phyloP scores from a whole-genome alignment of 306 rosid species.

The Erythrophleum fordii region DNA sequence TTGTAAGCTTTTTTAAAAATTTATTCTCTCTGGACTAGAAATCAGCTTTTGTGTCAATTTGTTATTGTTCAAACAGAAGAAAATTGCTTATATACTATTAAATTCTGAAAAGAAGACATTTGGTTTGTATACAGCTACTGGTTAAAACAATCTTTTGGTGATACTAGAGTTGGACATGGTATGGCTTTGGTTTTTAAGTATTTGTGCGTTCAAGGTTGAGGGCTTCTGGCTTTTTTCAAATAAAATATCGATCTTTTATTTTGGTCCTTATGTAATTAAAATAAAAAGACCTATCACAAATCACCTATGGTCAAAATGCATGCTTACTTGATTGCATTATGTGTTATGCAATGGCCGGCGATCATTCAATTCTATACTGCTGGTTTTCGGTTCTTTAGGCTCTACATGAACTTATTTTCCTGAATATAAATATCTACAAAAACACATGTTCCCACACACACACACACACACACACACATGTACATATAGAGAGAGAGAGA shows the following conservation, averaged over 20 bases:
- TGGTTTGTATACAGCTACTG: no score
- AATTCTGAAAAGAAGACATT: no score
- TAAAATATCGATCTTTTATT: neutral
- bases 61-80: neutral
- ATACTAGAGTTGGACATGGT: neutral
- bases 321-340: neutral
- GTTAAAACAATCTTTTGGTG: neutral
- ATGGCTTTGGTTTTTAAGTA: neutral
- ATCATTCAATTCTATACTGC: no score
- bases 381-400: no score
- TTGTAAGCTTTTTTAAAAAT: no score
- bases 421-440: no score
- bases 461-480: no score
- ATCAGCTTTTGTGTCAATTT: neutral
- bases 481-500: no score
- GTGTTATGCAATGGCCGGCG: no score
- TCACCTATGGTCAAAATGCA: neutral
- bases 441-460: neutral
- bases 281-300: neutral
- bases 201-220: neutral
- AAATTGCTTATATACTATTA: no score
- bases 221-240: neutral
- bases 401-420: no score
- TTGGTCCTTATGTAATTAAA: neutral
- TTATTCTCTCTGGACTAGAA: neutral